Percentiles rank a stretch among this genome's conserved stretches.
Conservation (phyloP, 2,329 filamentous ascomycete genomes). For the Septoria petroselini region DNA sequence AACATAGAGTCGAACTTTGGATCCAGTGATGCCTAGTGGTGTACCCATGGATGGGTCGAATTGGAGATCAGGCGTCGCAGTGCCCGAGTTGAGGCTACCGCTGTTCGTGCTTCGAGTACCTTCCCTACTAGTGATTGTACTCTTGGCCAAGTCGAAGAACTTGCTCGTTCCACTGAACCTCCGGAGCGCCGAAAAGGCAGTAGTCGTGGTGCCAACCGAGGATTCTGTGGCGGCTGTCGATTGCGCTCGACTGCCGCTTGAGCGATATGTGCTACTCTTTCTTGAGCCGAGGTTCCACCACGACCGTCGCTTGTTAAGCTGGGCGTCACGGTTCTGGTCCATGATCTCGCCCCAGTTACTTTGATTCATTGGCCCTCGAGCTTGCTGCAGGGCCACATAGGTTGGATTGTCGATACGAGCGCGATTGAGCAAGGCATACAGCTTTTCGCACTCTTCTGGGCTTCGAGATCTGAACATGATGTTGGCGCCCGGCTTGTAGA, state of each 20-base stretch:
- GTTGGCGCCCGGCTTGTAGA: constrained; percentile 66
- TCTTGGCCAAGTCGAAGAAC: constrained; percentile 78
- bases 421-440: constrained; percentile 84
- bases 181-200: constrained; percentile 73
- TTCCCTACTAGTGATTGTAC: constrained; percentile 62
- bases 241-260: constrained; percentile 53
- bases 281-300: constrained; percentile 55
- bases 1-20: constrained; percentile 82
- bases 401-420: constrained; percentile 89
- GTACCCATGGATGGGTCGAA: constrained; percentile 37
- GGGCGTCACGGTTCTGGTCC: constrained; percentile 35
- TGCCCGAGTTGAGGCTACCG: constrained; percentile 57
- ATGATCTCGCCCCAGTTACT: constrained; percentile 51
- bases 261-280: constrained; percentile 54
- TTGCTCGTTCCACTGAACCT: constrained; percentile 67
- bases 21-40: constrained; percentile 68
- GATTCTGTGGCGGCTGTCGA: constrained; percentile 65
- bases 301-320: constrained; percentile 39
- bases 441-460: constrained; percentile 70
- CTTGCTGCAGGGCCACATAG: constrained; percentile 73
- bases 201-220: constrained; percentile 71
- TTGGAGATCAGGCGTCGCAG: constrained; percentile 36
- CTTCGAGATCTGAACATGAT: constrained; percentile 86
- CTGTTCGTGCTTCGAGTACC: constrained; percentile 54
- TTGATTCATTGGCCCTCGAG: constrained; percentile 58